Conservation (phyloP, 2,329 filamentous ascomycete species). For the Grosmannia clavigera region DNA sequence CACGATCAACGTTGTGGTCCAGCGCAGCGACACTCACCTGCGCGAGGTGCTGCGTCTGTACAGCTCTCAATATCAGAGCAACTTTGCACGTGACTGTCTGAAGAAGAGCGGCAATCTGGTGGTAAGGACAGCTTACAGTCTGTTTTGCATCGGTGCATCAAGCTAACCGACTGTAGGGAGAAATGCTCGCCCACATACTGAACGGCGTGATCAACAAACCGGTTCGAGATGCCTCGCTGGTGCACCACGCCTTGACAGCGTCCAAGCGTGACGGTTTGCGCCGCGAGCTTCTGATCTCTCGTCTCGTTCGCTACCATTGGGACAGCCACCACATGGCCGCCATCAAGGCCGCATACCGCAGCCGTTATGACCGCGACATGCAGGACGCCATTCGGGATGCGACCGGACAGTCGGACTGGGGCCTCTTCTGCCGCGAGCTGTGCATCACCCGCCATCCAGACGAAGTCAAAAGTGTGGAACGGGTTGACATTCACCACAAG, state of each 20-base stretch:
- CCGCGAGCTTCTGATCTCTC: constrained; percentile 75
- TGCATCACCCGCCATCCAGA: constrained; percentile 50
- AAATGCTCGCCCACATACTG: constrained; percentile 86
- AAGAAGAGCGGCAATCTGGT: constrained; percentile 85
- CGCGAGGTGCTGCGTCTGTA: constrained; percentile 69
- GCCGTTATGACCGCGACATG: constrained; percentile 62
- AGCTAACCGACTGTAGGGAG: constrained; percentile 48
- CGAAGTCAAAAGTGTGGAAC: constrained; percentile 41
- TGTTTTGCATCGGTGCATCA: neutral
- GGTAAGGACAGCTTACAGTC: constrained; percentile 42
- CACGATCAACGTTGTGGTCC: constrained; percentile 76
- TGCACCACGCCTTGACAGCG: constrained; percentile 78
- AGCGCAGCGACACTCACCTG: constrained; percentile 70
- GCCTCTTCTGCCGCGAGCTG: constrained; percentile 61
- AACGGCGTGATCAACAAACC: constrained; percentile 95
- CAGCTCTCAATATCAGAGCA: constrained; percentile 57
- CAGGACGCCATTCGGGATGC: constrained; percentile 69
- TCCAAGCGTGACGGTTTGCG: constrained; percentile 59
- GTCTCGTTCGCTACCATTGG: constrained; percentile 87
- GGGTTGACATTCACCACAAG: constrained; percentile 16
- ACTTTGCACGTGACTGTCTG: constrained; percentile 81
- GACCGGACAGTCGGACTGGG: constrained; percentile 58
- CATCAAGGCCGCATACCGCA: constrained; percentile 68
- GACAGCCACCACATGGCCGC: constrained; percentile 68
- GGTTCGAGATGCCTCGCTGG: constrained; percentile 78